These are phyloP conservation scores for Pecoramyces ruminantium DNA, from an alignment of 192 early-diverging fungal genomes.

Conservation along the genomic window DNA sequence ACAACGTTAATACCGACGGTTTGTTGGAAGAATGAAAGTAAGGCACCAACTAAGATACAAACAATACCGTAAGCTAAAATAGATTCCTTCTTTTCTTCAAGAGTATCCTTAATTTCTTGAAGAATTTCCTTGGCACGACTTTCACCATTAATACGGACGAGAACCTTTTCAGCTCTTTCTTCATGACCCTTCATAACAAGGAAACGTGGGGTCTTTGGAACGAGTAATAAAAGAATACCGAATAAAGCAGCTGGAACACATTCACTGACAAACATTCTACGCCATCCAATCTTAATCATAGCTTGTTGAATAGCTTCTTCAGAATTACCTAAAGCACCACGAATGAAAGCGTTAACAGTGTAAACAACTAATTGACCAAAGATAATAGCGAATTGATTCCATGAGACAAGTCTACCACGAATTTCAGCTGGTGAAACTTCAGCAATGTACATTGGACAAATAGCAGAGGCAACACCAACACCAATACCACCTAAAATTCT, in stretches of 20 bases:
- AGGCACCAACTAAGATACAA: constrained; percentile 29
- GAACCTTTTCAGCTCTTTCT: not conserved
- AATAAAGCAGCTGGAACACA: not conserved
- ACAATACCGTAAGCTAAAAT: not conserved
- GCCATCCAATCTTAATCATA: not conserved
- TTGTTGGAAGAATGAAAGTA: constrained; percentile 56
- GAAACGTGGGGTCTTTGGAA: not conserved
- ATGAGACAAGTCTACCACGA: not conserved
- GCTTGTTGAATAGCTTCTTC: not conserved
- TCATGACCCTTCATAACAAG: not conserved
- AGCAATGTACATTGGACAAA: not conserved
- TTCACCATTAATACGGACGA: not conserved
- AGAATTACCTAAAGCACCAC: not conserved
- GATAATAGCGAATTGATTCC: not conserved
- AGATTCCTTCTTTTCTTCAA: not conserved
- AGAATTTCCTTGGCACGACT: not conserved
- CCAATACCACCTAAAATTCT: not conserved
- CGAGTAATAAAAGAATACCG: not conserved
- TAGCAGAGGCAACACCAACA: not conserved
- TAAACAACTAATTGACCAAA: not conserved
- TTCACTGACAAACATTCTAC: not conserved
- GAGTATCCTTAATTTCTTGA: not conserved
- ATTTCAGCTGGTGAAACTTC: not conserved
- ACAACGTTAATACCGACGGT: constrained; percentile 57
- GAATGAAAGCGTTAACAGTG: not conserved